Percentiles rank a stretch among this genome's conserved stretches.
phyloP scores from a whole-genome alignment of 768 basidiomycete genomes.

The Paxillus rubicundulus region DNA sequence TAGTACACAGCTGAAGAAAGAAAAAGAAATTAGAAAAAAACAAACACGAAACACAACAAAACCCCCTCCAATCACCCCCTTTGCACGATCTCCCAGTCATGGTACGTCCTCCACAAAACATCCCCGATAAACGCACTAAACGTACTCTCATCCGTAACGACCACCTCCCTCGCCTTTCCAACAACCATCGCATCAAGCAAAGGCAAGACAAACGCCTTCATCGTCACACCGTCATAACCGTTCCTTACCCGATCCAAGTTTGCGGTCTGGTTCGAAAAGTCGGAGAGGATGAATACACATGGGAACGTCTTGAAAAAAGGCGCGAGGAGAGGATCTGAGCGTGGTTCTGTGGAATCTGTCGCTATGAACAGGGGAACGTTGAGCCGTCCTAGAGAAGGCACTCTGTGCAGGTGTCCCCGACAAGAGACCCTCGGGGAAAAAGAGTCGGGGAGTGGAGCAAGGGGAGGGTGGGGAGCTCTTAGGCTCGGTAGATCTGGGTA shows the following conservation, averaged over 20 bases:
- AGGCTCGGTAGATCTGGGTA: slow-evolving; percentile 18
- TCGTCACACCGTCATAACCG: slow-evolving; percentile 45
- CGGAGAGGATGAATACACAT: slow-evolving; percentile 56
- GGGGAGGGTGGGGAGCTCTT: slow-evolving; percentile 26
- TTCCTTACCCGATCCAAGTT: slow-evolving; percentile 39
- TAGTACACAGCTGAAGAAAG: no score
- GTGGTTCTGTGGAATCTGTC: slow-evolving; percentile 51
- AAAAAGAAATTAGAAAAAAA: no score
- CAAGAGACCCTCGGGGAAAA: slow-evolving; percentile 33
- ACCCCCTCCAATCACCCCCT: slow-evolving; percentile 34
- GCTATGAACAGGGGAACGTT: slow-evolving; percentile 66
- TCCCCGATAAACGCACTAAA: slow-evolving; percentile 70
- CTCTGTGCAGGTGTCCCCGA: slow-evolving; percentile 37
- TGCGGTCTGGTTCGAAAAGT: slow-evolving; percentile 39
- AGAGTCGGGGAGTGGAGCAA: slow-evolving; percentile 21
- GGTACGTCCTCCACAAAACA: slow-evolving; percentile 62
- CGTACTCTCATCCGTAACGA: slow-evolving; percentile 73
- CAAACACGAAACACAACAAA: no score
- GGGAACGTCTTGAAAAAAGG: slow-evolving; percentile 56
- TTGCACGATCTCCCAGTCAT: slow-evolving; percentile 48
- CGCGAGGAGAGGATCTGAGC: slow-evolving; percentile 40
- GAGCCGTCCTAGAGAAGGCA: slow-evolving; percentile 34
- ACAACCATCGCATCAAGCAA: slow-evolving; percentile 73
- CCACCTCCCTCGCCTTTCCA: slow-evolving; percentile 52
- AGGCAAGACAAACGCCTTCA: slow-evolving; percentile 52